These are phyloP conservation scores for Paraphoma sp. DNA, from an alignment of 2,329 filamentous ascomycete species.

Conservation along the genomic window DNA sequence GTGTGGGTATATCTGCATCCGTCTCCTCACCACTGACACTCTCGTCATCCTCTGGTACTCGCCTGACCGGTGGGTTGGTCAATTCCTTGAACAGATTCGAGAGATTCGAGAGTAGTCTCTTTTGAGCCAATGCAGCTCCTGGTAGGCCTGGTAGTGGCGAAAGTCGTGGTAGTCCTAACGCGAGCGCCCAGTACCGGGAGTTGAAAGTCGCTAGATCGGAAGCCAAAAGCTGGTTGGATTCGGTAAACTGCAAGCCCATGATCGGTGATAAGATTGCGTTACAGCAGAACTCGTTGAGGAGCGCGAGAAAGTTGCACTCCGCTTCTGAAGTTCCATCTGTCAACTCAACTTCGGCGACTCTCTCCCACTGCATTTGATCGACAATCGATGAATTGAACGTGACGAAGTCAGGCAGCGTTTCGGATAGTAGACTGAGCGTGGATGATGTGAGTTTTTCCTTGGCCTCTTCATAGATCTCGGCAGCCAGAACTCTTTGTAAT, in stretches of 20 bases:
- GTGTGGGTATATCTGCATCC: slow-evolving; percentile 42
- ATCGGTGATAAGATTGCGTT: slow-evolving; percentile 56
- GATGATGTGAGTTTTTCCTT: slow-evolving; percentile 48
- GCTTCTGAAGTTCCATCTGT: slow-evolving; percentile 53
- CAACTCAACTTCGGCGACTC: slow-evolving; percentile 55
- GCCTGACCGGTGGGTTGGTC: slow-evolving; percentile 34
- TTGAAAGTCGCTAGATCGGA: slow-evolving; percentile 65
- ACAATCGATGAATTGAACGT: slow-evolving; percentile 66
- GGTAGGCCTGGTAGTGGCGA: slow-evolving; percentile 58
- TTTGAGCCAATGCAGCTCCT: slow-evolving; percentile 42
- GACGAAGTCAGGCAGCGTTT: slow-evolving; percentile 62
- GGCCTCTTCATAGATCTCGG: slow-evolving; percentile 56
- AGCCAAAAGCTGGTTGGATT: slow-evolving; percentile 52
- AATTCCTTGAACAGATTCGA: slow-evolving; percentile 35
- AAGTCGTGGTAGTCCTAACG: slow-evolving; percentile 63
- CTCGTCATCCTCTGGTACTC: slow-evolving; percentile 38
- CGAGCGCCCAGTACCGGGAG: slow-evolving; percentile 59
- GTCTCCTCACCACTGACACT: slow-evolving; percentile 43
- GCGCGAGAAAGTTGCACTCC: slow-evolving; percentile 52
- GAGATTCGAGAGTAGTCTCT: slow-evolving; percentile 37
- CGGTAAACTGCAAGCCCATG: slow-evolving; percentile 60
- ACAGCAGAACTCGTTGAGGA: slow-evolving; percentile 65
- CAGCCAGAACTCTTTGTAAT: slow-evolving; percentile 37
- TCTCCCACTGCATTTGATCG: slow-evolving; percentile 69
- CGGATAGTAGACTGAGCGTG: slow-evolving; percentile 38